These are phyloP conservation scores for Aspergillus sclerotioniger DNA, from an alignment of 495 filamentous ascomycete species.

Conservation along the genomic window DNA sequence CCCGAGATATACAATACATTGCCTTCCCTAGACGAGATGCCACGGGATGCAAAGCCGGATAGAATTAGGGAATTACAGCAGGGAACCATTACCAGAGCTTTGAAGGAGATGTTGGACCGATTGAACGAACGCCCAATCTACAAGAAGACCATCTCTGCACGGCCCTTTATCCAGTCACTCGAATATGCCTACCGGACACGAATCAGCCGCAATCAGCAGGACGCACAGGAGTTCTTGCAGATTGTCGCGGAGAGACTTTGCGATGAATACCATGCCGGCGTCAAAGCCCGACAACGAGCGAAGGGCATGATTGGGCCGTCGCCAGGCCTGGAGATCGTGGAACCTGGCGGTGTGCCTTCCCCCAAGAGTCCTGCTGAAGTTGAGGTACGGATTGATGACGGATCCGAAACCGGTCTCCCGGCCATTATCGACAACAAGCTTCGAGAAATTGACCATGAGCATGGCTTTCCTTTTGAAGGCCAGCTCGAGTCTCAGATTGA, in stretches of 20 bases:
- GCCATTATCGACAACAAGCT: slow-evolving; percentile 46
- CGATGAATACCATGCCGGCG: slow-evolving; percentile 89
- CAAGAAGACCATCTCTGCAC: slow-evolving; percentile 88
- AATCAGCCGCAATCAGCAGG: slow-evolving; percentile 92
- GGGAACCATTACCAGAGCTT: slow-evolving; percentile 77
- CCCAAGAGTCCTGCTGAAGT: slow-evolving; percentile 31
- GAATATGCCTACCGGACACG: slow-evolving; percentile 84
- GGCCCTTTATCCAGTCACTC: slow-evolving; percentile 71
- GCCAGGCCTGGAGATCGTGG: slow-evolving; percentile 17
- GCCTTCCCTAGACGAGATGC: slow-evolving; percentile 43
- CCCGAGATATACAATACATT: slow-evolving; percentile 64
- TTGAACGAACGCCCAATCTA: slow-evolving; percentile 93
- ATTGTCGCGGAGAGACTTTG: slow-evolving; percentile 86
- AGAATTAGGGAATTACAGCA: slow-evolving; percentile 72
- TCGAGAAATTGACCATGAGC: slow-evolving; percentile 53
- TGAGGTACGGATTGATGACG: slow-evolving; percentile 45
- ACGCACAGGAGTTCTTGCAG: slow-evolving; percentile 98
- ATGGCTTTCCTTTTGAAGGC: slow-evolving; percentile 84
- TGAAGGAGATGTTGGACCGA: slow-evolving; percentile 90
- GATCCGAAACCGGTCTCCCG: slow-evolving; percentile 37
- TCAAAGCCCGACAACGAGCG: slow-evolving; percentile 58
- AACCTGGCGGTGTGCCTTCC: slow-evolving; percentile 13
- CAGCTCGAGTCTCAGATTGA: slow-evolving; percentile 88
- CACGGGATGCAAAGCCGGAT: slow-evolving; percentile 48
- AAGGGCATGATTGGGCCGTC: slow-evolving; percentile 20